Conservation (phyloP, 2,329 filamentous ascomycete genomes). For the Aphanoascus verrucosus region DNA sequence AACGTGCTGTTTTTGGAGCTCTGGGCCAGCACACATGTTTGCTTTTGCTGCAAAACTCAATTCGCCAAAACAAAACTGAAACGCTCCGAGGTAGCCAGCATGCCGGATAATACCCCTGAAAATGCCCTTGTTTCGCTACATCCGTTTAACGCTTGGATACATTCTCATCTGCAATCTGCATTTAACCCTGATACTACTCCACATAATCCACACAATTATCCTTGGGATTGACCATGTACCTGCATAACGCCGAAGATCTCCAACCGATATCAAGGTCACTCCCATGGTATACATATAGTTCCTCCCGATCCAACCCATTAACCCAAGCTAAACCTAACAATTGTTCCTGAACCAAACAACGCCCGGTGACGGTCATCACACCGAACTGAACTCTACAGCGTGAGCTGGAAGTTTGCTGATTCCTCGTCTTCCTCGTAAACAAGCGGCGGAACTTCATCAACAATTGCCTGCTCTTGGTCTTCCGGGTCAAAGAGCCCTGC, state of each 20-base stretch:
- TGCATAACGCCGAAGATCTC: no score
- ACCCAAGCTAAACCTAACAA: neutral
- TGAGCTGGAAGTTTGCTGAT: slow-evolving; percentile 32
- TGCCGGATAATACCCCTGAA: no score
- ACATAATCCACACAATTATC: neutral
- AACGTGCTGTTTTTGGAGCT: slow-evolving; percentile 1
- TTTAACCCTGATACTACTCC: neutral
- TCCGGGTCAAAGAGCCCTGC: slow-evolving; percentile 30
- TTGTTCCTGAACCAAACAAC: neutral
- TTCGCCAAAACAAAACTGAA: neutral
- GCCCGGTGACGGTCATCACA: neutral
- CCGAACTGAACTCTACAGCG: slow-evolving; percentile 20
- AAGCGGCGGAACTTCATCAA: slow-evolving; percentile 21
- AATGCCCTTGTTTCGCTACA: no score
- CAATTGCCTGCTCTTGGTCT: slow-evolving; percentile 8
- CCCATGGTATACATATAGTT: no score
- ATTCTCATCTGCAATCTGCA: neutral
- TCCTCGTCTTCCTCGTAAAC: slow-evolving; percentile 33
- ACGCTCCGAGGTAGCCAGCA: no score
- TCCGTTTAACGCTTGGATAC: neutral
- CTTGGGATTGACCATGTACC: no score
- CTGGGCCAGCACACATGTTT: slow-evolving; percentile 8
- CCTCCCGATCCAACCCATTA: slow-evolving; percentile 1
- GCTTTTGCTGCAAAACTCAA: slow-evolving; percentile 9
- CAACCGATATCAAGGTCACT: no score